A percentile compares a stretch with the other conserved stretches of the same genome.
Evolutionary conservation across 345 rosid species (phyloP).

Genomic region (Capsella bursapastoris): DNA sequence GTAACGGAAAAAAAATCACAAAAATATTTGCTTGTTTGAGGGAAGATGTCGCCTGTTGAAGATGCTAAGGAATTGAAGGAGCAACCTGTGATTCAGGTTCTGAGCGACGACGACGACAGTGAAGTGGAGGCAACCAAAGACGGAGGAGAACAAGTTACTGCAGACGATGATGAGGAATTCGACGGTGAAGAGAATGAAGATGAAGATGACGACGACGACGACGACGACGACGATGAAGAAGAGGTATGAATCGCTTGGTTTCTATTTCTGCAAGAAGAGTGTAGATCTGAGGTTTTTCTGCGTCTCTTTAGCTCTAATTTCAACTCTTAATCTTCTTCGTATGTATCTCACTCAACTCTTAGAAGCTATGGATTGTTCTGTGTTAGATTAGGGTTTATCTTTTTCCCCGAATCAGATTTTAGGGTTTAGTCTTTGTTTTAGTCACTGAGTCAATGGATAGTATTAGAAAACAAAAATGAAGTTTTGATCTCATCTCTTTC

Average conservation of each 20-base stretch:
- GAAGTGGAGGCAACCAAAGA: slow-evolving; percentile 54
- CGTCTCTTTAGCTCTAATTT: neutral
- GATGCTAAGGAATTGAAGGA: slow-evolving; percentile 50
- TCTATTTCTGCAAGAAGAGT: neutral
- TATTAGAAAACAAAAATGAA: neutral
- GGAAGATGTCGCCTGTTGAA: slow-evolving; percentile 46
- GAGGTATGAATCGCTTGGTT: slow-evolving; percentile 40
- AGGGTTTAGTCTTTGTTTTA: neutral
- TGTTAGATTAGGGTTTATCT: slow-evolving; percentile 3
- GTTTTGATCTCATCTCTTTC: neutral
- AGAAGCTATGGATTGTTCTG: neutral
- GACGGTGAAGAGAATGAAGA: slow-evolving; percentile 39
- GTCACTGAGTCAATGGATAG: neutral
- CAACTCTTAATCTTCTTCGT: neutral
- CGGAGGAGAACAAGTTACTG: slow-evolving; percentile 48
- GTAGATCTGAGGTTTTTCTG: slow-evolving; percentile 28
- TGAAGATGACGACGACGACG: slow-evolving; percentile 51
- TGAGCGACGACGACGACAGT: slow-evolving; percentile 39
- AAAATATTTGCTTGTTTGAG: neutral
- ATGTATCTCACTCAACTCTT: neutral
- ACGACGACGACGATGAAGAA: slow-evolving; percentile 45
- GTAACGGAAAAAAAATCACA: neutral
- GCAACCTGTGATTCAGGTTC: slow-evolving; percentile 41
- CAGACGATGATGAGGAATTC: slow-evolving; percentile 52
- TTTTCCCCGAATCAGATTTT: neutral